Evolutionary conservation across 306 rosid species (phyloP).

Genomic region (Citrullus colocynthis): DNA sequence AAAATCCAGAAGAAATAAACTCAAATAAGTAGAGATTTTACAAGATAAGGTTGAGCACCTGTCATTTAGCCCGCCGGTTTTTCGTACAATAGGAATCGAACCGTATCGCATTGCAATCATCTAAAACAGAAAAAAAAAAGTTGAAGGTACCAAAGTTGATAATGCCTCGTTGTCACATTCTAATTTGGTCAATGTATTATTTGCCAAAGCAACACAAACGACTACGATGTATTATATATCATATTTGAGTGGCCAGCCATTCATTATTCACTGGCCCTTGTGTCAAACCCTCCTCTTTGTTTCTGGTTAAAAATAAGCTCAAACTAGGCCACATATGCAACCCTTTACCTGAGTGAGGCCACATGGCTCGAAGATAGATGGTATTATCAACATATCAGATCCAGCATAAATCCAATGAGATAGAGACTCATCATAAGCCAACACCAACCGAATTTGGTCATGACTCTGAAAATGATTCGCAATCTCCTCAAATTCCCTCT

Average conservation of each 20-base stretch:
- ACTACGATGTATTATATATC: background rate
- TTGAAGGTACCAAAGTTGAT: background rate
- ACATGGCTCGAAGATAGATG: slow-evolving; percentile 96
- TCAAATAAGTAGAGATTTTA: background rate
- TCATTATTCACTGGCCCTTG: background rate
- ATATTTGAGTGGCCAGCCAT: background rate
- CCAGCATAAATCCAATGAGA: slow-evolving; percentile 82
- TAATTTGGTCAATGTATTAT: background rate
- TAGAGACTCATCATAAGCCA: slow-evolving; percentile 86
- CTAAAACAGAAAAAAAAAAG: slow-evolving; percentile 20
- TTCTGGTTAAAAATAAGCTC: background rate
- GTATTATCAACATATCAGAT: slow-evolving; percentile 89
- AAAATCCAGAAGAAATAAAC: background rate
- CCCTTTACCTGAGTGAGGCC: slow-evolving; percentile 86
- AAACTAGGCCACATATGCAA: background rate
- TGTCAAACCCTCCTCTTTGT: background rate
- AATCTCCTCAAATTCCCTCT: slow-evolving; percentile 89
- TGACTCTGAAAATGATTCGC: slow-evolving; percentile 65
- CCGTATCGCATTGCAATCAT: slow-evolving; percentile 99
- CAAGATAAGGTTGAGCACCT: slow-evolving; percentile 33
- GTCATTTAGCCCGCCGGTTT: slow-evolving; percentile 95
- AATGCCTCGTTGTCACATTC: background rate
- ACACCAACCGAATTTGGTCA: slow-evolving; percentile 57
- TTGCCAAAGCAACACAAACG: background rate
- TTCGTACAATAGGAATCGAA: slow-evolving; percentile 73